phyloP scores from a whole-genome alignment of 305 asterid species.

The Fraxinus angustifolia region DNA sequence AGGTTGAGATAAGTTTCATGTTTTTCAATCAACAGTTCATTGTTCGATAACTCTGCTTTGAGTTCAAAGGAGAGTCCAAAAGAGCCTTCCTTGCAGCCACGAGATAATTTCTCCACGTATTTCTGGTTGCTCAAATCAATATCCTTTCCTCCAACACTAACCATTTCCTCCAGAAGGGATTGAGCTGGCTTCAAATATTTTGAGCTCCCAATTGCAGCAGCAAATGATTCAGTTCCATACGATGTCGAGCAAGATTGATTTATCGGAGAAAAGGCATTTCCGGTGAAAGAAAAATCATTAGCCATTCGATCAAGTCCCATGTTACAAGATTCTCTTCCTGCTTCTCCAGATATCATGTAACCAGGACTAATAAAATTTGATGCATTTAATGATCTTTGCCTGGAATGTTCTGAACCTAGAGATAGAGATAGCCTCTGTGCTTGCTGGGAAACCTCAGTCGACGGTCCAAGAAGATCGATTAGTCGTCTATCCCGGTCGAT shows the following conservation, averaged over 20 bases:
- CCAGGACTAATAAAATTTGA: constrained; percentile 37
- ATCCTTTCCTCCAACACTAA: constrained; percentile 45
- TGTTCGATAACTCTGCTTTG: constrained; percentile 47
- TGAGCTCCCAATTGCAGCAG: constrained; percentile 43
- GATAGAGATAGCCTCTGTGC: constrained; percentile 75
- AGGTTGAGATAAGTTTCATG: constrained; percentile 46
- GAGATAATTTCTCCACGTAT: constrained; percentile 42
- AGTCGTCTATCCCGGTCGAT: constrained; percentile 47
- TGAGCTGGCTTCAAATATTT: constrained; percentile 69
- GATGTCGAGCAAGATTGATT: constrained; percentile 37
- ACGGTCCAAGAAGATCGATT: constrained; percentile 66
- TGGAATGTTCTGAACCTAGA: constrained; percentile 45
- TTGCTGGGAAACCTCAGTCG: constrained; percentile 40
- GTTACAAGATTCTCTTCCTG: constrained; percentile 22
- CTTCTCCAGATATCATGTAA: constrained; percentile 25
- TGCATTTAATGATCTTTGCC: constrained; percentile 27
- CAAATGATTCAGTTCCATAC: constrained; percentile 45
- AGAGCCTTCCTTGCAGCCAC: constrained; percentile 37
- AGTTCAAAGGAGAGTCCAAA: constrained; percentile 49
- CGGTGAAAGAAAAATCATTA: constrained; percentile 25
- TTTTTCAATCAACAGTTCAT: constrained; percentile 39
- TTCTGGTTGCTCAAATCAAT: constrained; percentile 44
- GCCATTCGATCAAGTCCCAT: constrained; percentile 16
- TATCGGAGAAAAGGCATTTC: constrained; percentile 24
- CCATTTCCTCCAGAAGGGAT: constrained; percentile 70